Base-by-base conservation (phyloP, 495 filamentous ascomycete genomes). In the Aeminium ludgeri region DNA sequence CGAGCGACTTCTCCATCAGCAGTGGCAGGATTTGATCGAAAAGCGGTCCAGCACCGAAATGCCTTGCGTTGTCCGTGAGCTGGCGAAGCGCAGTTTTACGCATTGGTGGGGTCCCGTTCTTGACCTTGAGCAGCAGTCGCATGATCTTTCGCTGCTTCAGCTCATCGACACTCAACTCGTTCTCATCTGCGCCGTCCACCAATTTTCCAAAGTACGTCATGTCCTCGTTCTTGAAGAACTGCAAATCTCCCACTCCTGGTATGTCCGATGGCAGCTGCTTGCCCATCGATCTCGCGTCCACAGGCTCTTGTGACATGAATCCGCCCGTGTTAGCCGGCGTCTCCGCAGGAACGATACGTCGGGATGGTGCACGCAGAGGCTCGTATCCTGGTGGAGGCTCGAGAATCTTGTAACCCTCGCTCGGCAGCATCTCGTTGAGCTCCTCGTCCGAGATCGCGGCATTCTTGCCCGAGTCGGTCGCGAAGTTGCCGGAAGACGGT, bases 181-280 rank as follows among this genome's bases (percentile, higher is more conserved):
- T 86, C 56, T 99, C 91, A 54, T 99, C 84, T n/a, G 76, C 76
- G 12, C 81, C 84, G 56, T 96, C 91, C 33, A 91, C 85, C 16
- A 99, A 69, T 66, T 96, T 99, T 40, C 89, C 87, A 52, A 99
- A 99, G 63, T 99, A 99, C 20, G 80, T 75, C 91, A 95, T 96
- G 65, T 99, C 91, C 62, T 95, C 89, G 8, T 84, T 74, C 62
- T 99, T 99, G 72, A 96, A 96, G 60, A 96, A 99, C 47, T 94
- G 86, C 30, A 99, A 65, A 56, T 99, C 91, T 39, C 91, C 91
- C 32, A 99, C 86, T 20, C 91, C 91, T 15, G 91, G 86, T 43
- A 99, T 95, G 58, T 95, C 89, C 3, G 86, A 93, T 8, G 91
- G 91, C 45, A 96, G 74, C 53, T 86, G 80, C 60, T 93, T 94